Evolutionary conservation across 768 basidiomycete species (phyloP), one percentile per base, ranked within the genome.

Genomic region (Kwoniella sp.): DNA sequence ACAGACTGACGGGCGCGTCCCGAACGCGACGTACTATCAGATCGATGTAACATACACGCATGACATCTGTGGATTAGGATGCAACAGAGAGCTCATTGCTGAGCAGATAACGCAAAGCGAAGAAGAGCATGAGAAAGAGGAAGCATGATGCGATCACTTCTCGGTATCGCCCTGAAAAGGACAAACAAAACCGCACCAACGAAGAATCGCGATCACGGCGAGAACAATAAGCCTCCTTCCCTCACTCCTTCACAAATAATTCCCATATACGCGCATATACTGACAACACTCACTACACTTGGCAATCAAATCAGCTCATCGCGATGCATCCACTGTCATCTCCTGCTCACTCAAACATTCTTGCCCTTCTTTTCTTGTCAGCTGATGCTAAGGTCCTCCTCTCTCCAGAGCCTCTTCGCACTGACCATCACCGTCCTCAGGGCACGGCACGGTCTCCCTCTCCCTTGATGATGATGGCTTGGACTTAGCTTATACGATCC

Each of bases 221-320:
- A 44, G 40, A 44, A 44, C 40, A 44, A 44, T 44, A 44, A 44
- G 40, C 40, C 40, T 44, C 40, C 40, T 44, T n/a, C 33, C 33
- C 33, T 33, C 33, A 5, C 33, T 13, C 5, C 33, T 33, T 33
- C 7, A 13, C 7, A 33, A 33, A 44, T n/a, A n/a, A n/a, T n/a
- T n/a, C n/a, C n/a, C n/a, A n/a, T n/a, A n/a, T n/a, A n/a, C n/a
- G n/a, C n/a, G n/a, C n/a, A n/a, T n/a, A n/a, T n/a, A 44, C 40
- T 44, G 10, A 33, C 33, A 33, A 33, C 33, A 33, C 33, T 33
- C 7, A 33, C 33, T 19, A 9, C 40, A 44, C 40, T 19, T 19
- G 8, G 17, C 40, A 44, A 19, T 44, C 17, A 3, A 19, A 44
- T 44, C 40, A 44, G 40, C 40, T 44, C 40, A 19, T 15, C 3